These are phyloP conservation scores for Fusarium haematococcum DNA, from an alignment of 2,329 filamentous ascomycete genomes.

Conservation along the genomic window DNA sequence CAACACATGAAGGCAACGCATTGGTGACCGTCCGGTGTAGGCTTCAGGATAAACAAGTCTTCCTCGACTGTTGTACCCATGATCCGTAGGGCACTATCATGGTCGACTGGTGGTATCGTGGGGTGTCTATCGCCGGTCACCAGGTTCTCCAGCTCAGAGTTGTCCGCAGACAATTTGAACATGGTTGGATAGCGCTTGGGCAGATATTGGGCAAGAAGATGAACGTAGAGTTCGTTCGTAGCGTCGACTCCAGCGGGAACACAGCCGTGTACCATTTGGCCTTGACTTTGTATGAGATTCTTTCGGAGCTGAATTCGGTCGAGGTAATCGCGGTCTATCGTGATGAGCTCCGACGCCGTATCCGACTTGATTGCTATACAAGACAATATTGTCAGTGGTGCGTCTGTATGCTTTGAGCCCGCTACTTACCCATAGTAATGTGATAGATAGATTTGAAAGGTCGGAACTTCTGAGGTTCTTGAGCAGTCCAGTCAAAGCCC, in stretches of 20 bases:
- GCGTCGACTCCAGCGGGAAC: background rate
- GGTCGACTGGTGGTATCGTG: background rate
- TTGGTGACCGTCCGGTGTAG: slow-evolving; percentile 55
- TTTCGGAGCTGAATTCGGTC: background rate
- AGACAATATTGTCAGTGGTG: background rate
- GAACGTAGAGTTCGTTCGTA: background rate
- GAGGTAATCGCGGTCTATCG: background rate
- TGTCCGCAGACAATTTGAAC: background rate
- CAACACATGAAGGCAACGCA: slow-evolving; percentile 63
- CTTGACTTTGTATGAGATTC: background rate
- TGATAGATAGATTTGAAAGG: background rate
- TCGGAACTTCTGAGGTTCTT: background rate
- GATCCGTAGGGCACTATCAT: background rate
- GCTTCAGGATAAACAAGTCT: slow-evolving; percentile 63
- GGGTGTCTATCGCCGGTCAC: background rate
- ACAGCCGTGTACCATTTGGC: background rate
- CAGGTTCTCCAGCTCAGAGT: background rate
- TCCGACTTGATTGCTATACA: background rate
- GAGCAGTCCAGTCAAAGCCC: background rate
- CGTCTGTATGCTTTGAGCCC: background rate
- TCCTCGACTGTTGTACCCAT: slow-evolving; percentile 53
- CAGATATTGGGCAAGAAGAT: background rate
- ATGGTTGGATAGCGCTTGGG: background rate
- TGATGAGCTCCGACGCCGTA: background rate
- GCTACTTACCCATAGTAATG: background rate